phyloP scores from a whole-genome alignment of 2,329 filamentous ascomycete species.

The Pezicula neosporulosa region DNA sequence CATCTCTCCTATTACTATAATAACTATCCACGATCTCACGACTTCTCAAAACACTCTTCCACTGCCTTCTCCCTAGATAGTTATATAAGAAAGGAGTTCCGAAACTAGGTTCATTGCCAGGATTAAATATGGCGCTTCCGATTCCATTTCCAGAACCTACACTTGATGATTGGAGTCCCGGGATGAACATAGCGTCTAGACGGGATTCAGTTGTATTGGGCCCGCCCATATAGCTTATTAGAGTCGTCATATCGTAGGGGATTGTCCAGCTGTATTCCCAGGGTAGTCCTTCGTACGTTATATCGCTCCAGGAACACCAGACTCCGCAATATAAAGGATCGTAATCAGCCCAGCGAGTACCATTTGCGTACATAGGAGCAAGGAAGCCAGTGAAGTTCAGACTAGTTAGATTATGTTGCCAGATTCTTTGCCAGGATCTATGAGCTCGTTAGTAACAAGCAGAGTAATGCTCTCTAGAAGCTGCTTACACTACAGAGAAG shows the following conservation, averaged over 20 bases:
- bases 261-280: conserved; percentile 55
- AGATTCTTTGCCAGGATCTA: conserved; percentile 58
- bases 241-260: conserved; percentile 51
- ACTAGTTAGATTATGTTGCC: conserved; percentile 45
- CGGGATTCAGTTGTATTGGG: conserved; percentile 43
- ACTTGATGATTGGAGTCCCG: conserved; percentile 30
- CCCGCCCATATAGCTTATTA: conserved; percentile 51
- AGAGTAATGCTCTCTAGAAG: not conserved
- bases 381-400: conserved; percentile 52
- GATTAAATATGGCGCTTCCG: conserved; percentile 41
- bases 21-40: conserved; percentile 35
- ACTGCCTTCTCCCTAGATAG: conserved; percentile 35
- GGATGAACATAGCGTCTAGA: conserved; percentile 38
- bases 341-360: conserved; percentile 40
- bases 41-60: conserved; percentile 32
- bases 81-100: conserved; percentile 52
- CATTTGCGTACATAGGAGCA: conserved; percentile 47
- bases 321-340: conserved; percentile 48
- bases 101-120: conserved; percentile 52
- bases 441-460: not conserved
- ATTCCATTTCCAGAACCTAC: conserved; percentile 11
- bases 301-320: conserved; percentile 49
- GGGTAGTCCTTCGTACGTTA: conserved; percentile 48
- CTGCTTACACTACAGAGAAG: too few species aligned
- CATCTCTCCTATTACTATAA: conserved; percentile 34